Evolutionary conservation across 306 rosid genomes (phyloP).

Genomic region (Dryas alaskensis): DNA sequence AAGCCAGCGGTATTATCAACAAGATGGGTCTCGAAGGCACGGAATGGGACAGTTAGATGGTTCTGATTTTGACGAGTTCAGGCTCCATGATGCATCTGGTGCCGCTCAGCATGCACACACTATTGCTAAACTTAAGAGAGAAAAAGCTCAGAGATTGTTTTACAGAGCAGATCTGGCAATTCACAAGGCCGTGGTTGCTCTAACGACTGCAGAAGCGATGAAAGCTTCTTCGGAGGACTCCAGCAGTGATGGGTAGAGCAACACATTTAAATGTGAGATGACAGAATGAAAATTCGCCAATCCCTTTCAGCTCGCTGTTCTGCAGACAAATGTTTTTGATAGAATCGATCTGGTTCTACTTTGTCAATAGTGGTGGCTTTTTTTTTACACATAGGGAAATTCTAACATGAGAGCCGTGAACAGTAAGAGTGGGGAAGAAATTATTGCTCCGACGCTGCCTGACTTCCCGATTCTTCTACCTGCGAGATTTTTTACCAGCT

Average conservation of each 20-base stretch:
- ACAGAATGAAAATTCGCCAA: conserved; percentile 14
- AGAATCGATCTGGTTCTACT: conserved; percentile 36
- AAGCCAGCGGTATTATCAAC: conserved; percentile 40
- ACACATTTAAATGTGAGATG: background rate
- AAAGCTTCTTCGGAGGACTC: conserved; percentile 49
- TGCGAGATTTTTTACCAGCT: conserved; percentile 32
- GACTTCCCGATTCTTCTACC: conserved; percentile 23
- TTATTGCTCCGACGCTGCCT: conserved; percentile 23
- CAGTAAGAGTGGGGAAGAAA: conserved; percentile 25
- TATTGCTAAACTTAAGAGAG: conserved; percentile 65
- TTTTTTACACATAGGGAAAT: conserved; percentile 35
- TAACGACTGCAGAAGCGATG: conserved; percentile 89
- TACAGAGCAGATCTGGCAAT: conserved; percentile 78
- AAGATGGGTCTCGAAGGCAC: conserved; percentile 46
- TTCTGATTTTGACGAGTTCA: conserved; percentile 60
- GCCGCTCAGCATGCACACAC: conserved; percentile 67
- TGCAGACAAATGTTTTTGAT: conserved; percentile 33
- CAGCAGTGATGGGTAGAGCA: conserved; percentile 31
- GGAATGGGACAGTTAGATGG: conserved; percentile 52
- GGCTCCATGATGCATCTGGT: conserved; percentile 52
- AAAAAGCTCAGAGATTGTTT: conserved; percentile 61
- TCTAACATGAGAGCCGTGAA: conserved; percentile 31
- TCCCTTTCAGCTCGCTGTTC: conserved; percentile 23
- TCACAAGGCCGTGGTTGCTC: conserved; percentile 82
- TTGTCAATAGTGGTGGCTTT: conserved; percentile 29